These are phyloP conservation scores for Fusarium sp. DNA, from an alignment of 2,329 filamentous ascomycete species.

Conservation along the genomic window DNA sequence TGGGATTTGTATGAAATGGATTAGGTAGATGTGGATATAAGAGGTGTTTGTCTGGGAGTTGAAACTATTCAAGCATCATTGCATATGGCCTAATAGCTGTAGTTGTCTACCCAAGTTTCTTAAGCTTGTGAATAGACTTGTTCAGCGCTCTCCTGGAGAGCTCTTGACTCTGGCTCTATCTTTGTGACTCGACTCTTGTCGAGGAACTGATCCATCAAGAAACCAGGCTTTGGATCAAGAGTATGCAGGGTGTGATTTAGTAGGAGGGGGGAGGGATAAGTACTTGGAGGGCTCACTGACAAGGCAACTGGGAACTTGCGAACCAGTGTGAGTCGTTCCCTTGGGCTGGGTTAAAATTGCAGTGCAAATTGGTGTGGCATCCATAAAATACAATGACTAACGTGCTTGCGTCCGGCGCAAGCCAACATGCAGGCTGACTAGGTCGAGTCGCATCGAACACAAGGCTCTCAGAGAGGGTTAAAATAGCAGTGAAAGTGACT, in stretches of 20 bases:
- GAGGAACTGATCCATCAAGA: neutral
- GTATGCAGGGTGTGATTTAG: neutral
- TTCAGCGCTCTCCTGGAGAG: neutral
- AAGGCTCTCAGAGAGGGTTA: too few species aligned
- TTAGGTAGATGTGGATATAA: neutral
- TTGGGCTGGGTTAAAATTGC: neutral
- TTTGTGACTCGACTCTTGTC: neutral
- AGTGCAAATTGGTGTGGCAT: too few species aligned
- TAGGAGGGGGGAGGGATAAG: neutral
- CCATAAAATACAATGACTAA: too few species aligned
- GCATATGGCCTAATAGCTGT: neutral
- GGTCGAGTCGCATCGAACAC: too few species aligned
- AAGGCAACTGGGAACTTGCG: too few species aligned
- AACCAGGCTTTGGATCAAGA: neutral
- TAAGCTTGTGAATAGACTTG: neutral
- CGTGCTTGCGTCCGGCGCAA: too few species aligned
- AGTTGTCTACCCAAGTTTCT: neutral
- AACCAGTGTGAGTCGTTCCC: neutral
- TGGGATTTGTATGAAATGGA: neutral
- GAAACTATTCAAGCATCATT: neutral
- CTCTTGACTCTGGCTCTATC: neutral
- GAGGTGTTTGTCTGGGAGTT: neutral
- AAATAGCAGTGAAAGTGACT: too few species aligned
- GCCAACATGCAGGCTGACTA: neutral
- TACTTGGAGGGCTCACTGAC: too few species aligned